These are phyloP conservation scores for Amaranthus hypochondriacus DNA, from an alignment of 148 eudicot genomes.

Conservation along the genomic window DNA sequence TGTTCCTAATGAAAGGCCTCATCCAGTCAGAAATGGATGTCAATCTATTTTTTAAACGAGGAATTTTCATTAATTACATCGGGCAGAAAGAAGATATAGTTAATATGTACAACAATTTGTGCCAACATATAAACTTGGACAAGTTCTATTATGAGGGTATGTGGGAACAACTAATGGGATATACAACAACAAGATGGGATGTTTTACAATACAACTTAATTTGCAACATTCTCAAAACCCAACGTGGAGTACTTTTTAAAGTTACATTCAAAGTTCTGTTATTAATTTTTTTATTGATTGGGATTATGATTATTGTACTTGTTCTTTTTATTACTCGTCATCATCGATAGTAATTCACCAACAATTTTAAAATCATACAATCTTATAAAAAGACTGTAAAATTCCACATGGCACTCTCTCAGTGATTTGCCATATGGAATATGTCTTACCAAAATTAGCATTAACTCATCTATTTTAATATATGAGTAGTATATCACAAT, in stretches of 20 bases:
- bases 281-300: constrained; percentile 2
- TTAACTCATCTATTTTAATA: no score
- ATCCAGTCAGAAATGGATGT: constrained; percentile 31
- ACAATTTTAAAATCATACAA: no score
- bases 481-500: no score
- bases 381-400: no score
- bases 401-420: no score
- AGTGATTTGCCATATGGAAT: no score
- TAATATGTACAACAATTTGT: constrained; percentile 30
- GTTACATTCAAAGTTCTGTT: constrained; percentile 4
- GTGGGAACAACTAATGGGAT: constrained; percentile 29
- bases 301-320: constrained; percentile 3
- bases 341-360: neutral
- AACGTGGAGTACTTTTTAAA: neutral
- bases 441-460: no score
- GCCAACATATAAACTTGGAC: constrained; percentile 29
- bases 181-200: constrained; percentile 23
- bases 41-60: constrained; percentile 22
- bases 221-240: neutral
- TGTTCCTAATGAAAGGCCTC: constrained; percentile 30
- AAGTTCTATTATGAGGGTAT: constrained; percentile 40
- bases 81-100: constrained; percentile 30
- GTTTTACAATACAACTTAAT: constrained; percentile 19
- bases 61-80: constrained; percentile 23
- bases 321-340: constrained; percentile 16